phyloP scores from a whole-genome alignment of 768 basidiomycete species.

The Phlegmacium glaucopus region DNA sequence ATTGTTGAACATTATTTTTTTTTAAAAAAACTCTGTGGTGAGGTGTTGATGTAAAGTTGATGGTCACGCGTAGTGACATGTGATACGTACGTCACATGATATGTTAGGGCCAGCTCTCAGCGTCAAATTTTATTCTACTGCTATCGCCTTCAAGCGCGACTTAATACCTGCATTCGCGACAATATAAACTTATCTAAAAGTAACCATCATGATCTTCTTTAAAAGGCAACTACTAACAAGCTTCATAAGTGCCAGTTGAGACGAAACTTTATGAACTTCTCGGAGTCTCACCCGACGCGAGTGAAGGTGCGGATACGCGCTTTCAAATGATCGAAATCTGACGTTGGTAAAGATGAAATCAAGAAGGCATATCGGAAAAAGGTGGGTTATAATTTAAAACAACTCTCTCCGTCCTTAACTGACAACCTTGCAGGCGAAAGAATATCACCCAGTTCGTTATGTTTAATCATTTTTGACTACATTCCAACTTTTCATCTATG shows the following conservation, averaged over 20 bases:
- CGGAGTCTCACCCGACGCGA: slow-evolving; percentile 66
- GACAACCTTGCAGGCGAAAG: slow-evolving; percentile 59
- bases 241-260: slow-evolving; percentile 59
- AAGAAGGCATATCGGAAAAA: slow-evolving; percentile 94
- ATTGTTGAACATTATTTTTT: too few species aligned
- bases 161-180: not conserved
- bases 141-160: not conserved
- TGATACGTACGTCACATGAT: too few species aligned
- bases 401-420: slow-evolving; percentile 8
- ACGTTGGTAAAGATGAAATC: slow-evolving; percentile 60
- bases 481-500: not conserved
- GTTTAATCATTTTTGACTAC: slow-evolving; percentile 1
- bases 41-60: too few species aligned
- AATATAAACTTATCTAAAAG: not conserved
- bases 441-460: slow-evolving; percentile 73
- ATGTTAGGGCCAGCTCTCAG: too few species aligned
- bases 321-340: slow-evolving; percentile 11
- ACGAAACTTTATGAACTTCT: slow-evolving; percentile 86
- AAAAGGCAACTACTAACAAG: not conserved
- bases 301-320: slow-evolving; percentile 49
- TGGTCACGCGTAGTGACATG: too few species aligned
- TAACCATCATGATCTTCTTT: not conserved
- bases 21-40: too few species aligned
- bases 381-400: slow-evolving; percentile 39
- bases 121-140: not conserved